phyloP scores from a whole-genome alignment of 805 yeast species.

The Saccharomycopsis oosterbeekiorum region DNA sequence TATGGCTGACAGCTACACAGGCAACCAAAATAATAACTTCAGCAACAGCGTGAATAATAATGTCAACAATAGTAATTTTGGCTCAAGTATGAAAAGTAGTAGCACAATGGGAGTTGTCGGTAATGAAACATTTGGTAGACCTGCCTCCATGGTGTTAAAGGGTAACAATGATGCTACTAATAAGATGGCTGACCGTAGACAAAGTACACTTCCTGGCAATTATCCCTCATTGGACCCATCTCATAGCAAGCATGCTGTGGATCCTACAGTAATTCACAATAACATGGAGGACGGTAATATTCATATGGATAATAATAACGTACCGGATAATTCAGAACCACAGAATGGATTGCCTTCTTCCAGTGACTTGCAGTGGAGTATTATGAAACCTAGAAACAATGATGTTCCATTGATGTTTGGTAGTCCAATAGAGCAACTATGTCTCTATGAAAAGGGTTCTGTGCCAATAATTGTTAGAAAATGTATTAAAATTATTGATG shows the following conservation, averaged over 20 bases:
- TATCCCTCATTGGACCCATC: neutral
- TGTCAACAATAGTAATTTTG: neutral
- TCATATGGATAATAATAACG: neutral
- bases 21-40: slow-evolving; percentile 16
- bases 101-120: neutral
- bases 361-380: slow-evolving; percentile 4
- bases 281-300: neutral
- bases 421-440: slow-evolving; percentile 64
- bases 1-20: slow-evolving; percentile 26
- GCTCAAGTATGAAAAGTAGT: neutral
- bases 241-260: neutral
- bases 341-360: slow-evolving; percentile 15
- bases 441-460: slow-evolving; percentile 77
- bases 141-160: neutral
- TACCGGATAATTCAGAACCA: neutral
- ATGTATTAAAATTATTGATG: slow-evolving; percentile 80
- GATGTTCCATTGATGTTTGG: slow-evolving; percentile 50
- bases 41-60: slow-evolving; percentile 6
- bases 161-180: neutral
- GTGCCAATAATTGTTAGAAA: slow-evolving; percentile 86
- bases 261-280: neutral
- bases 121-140: neutral
- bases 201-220: neutral
- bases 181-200: neutral
- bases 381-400: slow-evolving; percentile 1